phyloP scores from a whole-genome alignment of 768 basidiomycete genomes.

The Leccinum disarticulatum region DNA sequence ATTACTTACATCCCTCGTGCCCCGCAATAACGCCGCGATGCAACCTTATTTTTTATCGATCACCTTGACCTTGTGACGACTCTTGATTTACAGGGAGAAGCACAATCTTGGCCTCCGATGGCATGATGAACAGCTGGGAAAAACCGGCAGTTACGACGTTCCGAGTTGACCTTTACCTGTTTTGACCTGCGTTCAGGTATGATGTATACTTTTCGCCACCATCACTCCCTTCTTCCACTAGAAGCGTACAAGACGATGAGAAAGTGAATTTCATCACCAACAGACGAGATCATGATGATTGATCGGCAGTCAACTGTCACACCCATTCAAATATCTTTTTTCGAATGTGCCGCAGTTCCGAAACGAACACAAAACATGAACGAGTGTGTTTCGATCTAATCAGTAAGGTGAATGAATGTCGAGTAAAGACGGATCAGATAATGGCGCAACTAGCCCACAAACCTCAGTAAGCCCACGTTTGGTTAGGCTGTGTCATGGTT shows the following conservation, averaged over 20 bases:
- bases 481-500: background rate
- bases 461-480: background rate
- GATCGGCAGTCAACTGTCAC: background rate
- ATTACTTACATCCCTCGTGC: background rate
- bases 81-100: background rate
- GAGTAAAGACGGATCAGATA: background rate
- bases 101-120: background rate
- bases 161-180: background rate
- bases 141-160: background rate
- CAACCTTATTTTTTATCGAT: background rate
- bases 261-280: background rate
- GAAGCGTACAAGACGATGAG: background rate
- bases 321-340: background rate
- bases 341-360: background rate
- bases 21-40: background rate
- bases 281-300: background rate
- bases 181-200: background rate
- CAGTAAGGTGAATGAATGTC: too few species aligned
- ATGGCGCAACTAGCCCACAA: background rate
- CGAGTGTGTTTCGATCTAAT: background rate
- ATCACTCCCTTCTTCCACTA: background rate
- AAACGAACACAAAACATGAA: too few species aligned
- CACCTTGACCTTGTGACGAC: background rate
- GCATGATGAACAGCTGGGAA: background rate
- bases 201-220: too few species aligned